These are phyloP conservation scores for Eucalyptus cloeziana DNA, from an alignment of 345 rosid genomes.

Conservation along the genomic window DNA sequence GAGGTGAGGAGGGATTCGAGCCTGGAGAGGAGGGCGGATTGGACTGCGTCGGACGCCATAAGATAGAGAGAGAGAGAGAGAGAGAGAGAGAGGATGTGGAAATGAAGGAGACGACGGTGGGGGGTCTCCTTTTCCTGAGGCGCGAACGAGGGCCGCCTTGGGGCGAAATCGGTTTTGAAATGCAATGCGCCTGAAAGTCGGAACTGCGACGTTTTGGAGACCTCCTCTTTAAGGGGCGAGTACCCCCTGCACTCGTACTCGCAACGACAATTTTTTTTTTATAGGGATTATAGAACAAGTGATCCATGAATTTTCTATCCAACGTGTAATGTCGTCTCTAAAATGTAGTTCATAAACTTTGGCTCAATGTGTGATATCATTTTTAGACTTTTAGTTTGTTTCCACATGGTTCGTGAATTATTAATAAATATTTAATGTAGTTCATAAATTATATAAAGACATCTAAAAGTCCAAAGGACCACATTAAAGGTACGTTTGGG, in stretches of 20 bases:
- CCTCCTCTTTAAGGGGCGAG: rapidly evolving
- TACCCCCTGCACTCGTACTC: neutral
- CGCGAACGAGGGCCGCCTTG: neutral
- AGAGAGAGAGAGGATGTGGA: neutral
- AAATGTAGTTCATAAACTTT: rapidly evolving
- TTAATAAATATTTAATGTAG: rapidly evolving
- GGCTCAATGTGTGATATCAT: rapidly evolving
- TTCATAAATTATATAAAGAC: rapidly evolving
- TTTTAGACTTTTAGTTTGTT: too few relatives aligned
- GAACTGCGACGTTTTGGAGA: neutral
- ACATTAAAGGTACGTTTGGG: neutral
- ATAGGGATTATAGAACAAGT: neutral
- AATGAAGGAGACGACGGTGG: neutral
- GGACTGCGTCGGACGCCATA: constrained; percentile 37
- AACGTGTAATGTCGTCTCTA: too few relatives aligned
- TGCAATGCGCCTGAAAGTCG: neutral
- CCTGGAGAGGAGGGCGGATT: constrained; percentile 13
- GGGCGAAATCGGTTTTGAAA: neutral
- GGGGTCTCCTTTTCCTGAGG: neutral
- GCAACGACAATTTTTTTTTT: neutral
- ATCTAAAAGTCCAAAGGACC: rapidly evolving
- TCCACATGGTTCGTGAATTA: rapidly evolving
- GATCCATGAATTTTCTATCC: rapidly evolving
- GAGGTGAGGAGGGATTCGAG: constrained; percentile 11
- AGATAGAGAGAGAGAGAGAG: neutral